Base-by-base conservation (phyloP, 805 yeast species). In the Huiozyma sinensis region DNA sequence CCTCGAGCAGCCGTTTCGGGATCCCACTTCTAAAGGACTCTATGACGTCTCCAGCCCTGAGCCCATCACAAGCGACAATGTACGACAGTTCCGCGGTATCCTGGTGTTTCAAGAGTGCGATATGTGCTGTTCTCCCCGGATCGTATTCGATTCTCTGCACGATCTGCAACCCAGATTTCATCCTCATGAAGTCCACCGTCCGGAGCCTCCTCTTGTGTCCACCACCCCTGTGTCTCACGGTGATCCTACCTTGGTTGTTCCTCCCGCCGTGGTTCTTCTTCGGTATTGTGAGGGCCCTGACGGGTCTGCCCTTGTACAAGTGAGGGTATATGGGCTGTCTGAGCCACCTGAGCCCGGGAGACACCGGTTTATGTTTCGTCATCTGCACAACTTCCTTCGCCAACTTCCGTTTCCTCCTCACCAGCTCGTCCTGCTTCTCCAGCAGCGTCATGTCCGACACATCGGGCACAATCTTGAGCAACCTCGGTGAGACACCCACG, bases 221-320 rank as follows among this genome's bases (percentile, higher is more conserved):
- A 56, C 98, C 98, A 62, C 97, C 98, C 64, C 94, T 79, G 64
- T 92, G 96, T 61, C 98, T 78, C 39, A 86, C 83, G 5, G 95
- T 87, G 56, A 92, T 86, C 53, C 76, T 75, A 52, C 98, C 98
- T 4, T 83, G 70, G 64, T 83, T 72, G 64, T 90, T 89, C 69
- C 98, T 81, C 51, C 98, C 98, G 43, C 95, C 83, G 40, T 79
- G 77, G 44, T 77, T 75, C 57, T 79, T 76, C 57, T 76, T 77
- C 12, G 88, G 76, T 32, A 73, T 73, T 0, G 98, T 90, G 58
- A 92, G 72, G 38, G 79, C 78, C 59, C 72, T 72, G 46, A 83
- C 67, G 1, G 97, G 96, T 44, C 81, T 72, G 7, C 96, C 96
- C 58, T 81, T 83, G 75, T 84, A 83, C 49, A 92, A 69, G 63